A percentile compares a stretch with the other conserved stretches of the same genome.
Evolutionary conservation across 306 rosid species (phyloP).

Genomic region (Ammopiptanthus mongolicus): DNA sequence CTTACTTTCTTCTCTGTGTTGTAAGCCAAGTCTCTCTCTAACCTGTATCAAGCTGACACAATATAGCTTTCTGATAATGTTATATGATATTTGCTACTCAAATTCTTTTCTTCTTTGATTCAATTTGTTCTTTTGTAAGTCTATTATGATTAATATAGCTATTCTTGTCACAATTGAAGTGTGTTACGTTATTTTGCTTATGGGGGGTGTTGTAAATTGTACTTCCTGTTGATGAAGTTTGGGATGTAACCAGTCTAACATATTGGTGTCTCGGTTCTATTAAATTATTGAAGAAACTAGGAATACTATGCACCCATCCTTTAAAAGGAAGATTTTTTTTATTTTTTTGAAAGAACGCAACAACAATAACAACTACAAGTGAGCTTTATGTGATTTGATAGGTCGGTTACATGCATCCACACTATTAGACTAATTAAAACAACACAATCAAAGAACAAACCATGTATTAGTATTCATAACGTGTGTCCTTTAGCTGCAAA

Average conservation of each 20-base stretch:
- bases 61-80: constrained; percentile 24
- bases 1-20: constrained; percentile 23
- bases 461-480: not conserved
- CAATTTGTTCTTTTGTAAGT: constrained; percentile 23
- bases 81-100: constrained; percentile 23
- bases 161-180: constrained; percentile 35
- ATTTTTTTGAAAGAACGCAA: not conserved
- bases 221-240: constrained; percentile 30
- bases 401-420: not conserved
- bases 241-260: constrained; percentile 41
- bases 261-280: constrained; percentile 5
- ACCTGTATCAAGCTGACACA: constrained; percentile 18
- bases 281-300: not conserved
- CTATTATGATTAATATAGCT: constrained; percentile 10
- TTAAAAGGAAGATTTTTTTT: not conserved
- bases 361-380: not conserved
- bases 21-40: constrained; percentile 35
- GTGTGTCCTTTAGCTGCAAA: not conserved
- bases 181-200: constrained; percentile 28
- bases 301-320: not conserved
- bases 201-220: constrained; percentile 38
- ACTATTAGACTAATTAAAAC: not conserved
- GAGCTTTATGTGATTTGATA: not conserved
- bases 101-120: constrained; percentile 31
- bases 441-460: not conserved